Base-by-base conservation (phyloP, 371 early-diverging fungal genomes). In the Haplosporangium sp. region DNA sequence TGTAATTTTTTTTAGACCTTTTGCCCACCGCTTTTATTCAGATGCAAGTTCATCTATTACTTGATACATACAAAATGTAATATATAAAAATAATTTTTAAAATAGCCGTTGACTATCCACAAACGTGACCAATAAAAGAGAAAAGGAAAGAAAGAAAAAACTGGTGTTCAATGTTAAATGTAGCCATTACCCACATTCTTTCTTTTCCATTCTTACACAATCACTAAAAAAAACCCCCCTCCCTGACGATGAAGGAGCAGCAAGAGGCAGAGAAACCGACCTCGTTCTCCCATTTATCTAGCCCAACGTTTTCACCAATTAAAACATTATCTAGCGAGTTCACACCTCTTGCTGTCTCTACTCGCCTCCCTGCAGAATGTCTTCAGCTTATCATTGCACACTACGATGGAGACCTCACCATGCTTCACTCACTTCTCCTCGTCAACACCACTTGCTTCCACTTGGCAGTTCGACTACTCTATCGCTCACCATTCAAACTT, bases 391-490 rank as follows among this genome's bases (percentile, higher is more conserved):
- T 75, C 57, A 19, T 70, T 0, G 45, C 61, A 17, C 61, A 70
- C 34, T 53, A 63, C 34, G 66, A 61, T 15, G 58, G 20, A 10
- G 62, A 69, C 57, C 58, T 69, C 8, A 48, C 48, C 20, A 38
- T 50, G 20, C 66, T 75, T 17, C 65, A 66, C 58, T 52, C 48
- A 4, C 55, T 69, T 20, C 70, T 75, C 44, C 53, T 63, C 42
- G 66, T 65, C 70, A 66, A 57, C 62, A 45, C 42, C 20, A 59
- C 53, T 4, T 69, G 69, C 53, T 75, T 75, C 57, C 75, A 61
- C 2, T 47, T 75, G 17, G 47, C 66, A 8, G 57, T 69, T 17
- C 65, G 65, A 0, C 4, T 70, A 0, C 75, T 75, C 52, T 75
- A 75, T 45, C 42, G 53, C 17, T 69, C 69, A 0, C 75, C 75